Percentiles rank a stretch among this genome's conserved stretches.
These are phyloP conservation scores for Carex cristatella DNA, from an alignment of 176 grass and related monocot genomes.

Conservation along the genomic window DNA sequence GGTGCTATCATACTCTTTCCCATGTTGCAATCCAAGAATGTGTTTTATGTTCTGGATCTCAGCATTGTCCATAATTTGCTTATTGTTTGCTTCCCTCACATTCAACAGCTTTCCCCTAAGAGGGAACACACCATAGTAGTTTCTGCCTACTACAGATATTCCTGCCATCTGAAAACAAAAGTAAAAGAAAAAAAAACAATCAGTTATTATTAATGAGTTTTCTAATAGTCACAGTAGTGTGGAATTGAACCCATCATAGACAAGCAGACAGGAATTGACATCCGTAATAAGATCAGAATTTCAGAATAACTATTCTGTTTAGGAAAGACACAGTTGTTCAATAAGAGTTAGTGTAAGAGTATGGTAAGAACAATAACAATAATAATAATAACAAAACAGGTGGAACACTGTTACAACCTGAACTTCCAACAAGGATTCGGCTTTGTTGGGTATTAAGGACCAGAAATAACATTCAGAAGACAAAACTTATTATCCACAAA, in stretches of 20 bases:
- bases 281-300: background rate
- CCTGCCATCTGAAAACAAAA: constrained; percentile 65
- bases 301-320: background rate
- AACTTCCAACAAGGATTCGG: background rate
- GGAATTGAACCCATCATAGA: background rate
- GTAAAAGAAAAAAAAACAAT: background rate
- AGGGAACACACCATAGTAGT: constrained; percentile 86
- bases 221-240: background rate
- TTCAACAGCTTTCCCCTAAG: constrained; percentile 83
- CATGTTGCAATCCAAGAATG: constrained; percentile 91
- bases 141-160: constrained; percentile 54
- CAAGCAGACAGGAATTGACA: background rate
- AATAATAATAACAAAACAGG: background rate
- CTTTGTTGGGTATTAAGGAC: background rate
- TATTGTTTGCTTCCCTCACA: constrained; percentile 79
- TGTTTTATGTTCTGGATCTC: constrained; percentile 89
- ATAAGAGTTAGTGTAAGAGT: background rate
- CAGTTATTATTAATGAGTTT: background rate
- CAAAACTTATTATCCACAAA: background rate
- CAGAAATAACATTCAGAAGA: background rate
- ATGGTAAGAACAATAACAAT: background rate
- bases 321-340: background rate
- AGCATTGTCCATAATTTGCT: constrained; percentile 76
- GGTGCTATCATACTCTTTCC: constrained; percentile 48
- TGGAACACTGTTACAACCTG: background rate